A percentile compares a stretch with the other conserved stretches of the same genome.
Conservation (phyloP, 1,284 basidiomycete genomes). For the Sphaerobolus stellatus region DNA sequence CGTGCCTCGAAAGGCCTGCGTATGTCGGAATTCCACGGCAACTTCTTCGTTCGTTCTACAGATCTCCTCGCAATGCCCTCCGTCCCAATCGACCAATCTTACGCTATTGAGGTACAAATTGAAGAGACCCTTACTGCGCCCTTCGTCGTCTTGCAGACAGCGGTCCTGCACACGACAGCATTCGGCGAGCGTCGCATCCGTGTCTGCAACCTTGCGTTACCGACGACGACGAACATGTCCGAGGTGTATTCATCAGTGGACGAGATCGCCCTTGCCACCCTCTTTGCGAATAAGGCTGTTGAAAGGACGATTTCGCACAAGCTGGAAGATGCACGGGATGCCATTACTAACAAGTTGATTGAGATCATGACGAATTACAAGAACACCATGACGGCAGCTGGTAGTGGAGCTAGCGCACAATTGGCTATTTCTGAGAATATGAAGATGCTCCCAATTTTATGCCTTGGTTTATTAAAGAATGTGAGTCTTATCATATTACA, state of each 20-base stretch:
- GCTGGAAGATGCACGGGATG: conserved; percentile 91
- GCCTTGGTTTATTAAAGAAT: conserved; percentile 92
- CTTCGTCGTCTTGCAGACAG: conserved; percentile 95
- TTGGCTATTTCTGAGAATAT: conserved; percentile 90
- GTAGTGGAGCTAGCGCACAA: conserved; percentile 92
- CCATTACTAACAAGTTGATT: conserved; percentile 86
- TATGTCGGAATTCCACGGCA: conserved; percentile 98
- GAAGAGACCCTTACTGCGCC: conserved; percentile 93
- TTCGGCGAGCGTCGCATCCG: conserved; percentile 95
- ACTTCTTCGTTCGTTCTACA: conserved; percentile 98
- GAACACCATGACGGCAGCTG: conserved; percentile 92
- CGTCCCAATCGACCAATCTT: conserved; percentile 95
- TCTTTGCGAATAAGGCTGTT: conserved; percentile 95
- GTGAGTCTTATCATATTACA: conserved; percentile 55
- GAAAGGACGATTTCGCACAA: conserved; percentile 89
- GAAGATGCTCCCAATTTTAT: conserved; percentile 89
- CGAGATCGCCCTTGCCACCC: conserved; percentile 87
- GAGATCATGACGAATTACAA: conserved; percentile 94
- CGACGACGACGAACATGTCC: conserved; percentile 89
- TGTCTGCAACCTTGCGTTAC: conserved; percentile 90
- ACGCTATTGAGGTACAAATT: conserved; percentile 95
- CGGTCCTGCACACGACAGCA: conserved; percentile 94
- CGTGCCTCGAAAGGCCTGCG: conserved; percentile 93
- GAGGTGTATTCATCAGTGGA: conserved; percentile 96
- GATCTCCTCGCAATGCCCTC: conserved; percentile 96